Conservation (phyloP, 1,139 yeast species). For the Pichia inconspicua region DNA sequence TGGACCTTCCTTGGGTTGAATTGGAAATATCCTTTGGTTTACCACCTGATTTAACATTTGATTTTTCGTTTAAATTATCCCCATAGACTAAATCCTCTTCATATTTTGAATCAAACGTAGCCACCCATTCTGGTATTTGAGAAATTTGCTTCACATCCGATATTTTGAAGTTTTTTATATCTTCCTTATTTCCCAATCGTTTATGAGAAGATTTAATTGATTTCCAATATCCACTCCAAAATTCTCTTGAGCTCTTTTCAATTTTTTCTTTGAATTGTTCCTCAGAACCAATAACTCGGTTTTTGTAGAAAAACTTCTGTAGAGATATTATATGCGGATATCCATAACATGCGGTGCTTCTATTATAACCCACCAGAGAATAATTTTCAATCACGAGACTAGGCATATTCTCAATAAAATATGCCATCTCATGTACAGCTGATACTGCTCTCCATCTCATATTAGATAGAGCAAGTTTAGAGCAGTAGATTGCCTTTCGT, state of each 20-base stretch:
- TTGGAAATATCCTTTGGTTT: too few relatives aligned
- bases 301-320: constrained; percentile 48
- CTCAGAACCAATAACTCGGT: constrained; percentile 35
- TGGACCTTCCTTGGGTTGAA: neutral
- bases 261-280: constrained; percentile 30
- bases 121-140: constrained; percentile 22
- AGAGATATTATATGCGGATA: constrained; percentile 50
- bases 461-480: constrained; percentile 43
- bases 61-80: neutral
- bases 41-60: neutral
- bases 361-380: constrained; percentile 36
- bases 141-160: constrained; percentile 20
- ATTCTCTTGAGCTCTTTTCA: constrained; percentile 31
- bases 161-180: constrained; percentile 23
- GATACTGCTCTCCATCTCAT: constrained; percentile 51
- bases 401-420: constrained; percentile 41
- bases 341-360: constrained; percentile 38
- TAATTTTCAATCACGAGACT: constrained; percentile 33
- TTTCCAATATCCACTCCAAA: constrained; percentile 49
- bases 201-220: constrained; percentile 4
- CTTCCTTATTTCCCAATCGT: constrained; percentile 21
- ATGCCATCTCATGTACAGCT: constrained; percentile 56
- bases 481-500: constrained; percentile 34
- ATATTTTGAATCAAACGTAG: constrained; percentile 18
- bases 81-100: constrained; percentile 17